Base-by-base conservation (phyloP, 805 yeast genomes). In the Saccharomycopsis sp. region DNA sequence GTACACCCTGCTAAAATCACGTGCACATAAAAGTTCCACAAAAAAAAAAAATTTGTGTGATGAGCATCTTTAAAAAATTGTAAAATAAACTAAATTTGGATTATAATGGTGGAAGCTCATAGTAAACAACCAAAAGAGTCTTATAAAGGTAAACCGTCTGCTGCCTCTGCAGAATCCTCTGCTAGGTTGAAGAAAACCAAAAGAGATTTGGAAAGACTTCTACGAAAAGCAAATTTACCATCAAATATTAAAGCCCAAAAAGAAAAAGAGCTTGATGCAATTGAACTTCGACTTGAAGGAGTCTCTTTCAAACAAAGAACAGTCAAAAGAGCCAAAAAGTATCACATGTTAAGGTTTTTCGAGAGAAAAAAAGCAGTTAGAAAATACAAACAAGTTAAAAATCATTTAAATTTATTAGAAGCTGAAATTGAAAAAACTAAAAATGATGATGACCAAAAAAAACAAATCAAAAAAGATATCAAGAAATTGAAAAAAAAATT, bases 271-370 rank as follows among this genome's bases (percentile, higher is more conserved):
- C 59, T 85, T 40, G 73, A 71, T 36, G 84, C 85, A 1, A 60
- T 81, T 46, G 66, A 70, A 37, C 59, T 66, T 4, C 87, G 83
- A 52, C 63, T 82, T 40, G 63, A 63, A 35, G 64, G 65, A 31
- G 70, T 73, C 14, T 66, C 69, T 45, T 46, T 58, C 29, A 60
- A 60, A 23, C 61, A 64, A 35, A 67, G 63, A 49, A 70, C 72
- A 14, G 70, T 67, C 47, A 66, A 70, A 39, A 61, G 66, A 30
- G 74, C 85, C 10, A 71, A 76, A 50, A 83, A 79, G 61, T 92
- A 92, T 57, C 96, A 86, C 56, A 87, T 86, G 88, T 86, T 92
- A 36, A 72, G 89, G 49, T 92, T 92, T 56, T 85, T 92, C 47
- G 97, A 88, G 59, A 75, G 71, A 54, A 85, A 86, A 62, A 88